Conservation (phyloP, 441 rosid species). For the Pelargonium citronellum region DNA sequence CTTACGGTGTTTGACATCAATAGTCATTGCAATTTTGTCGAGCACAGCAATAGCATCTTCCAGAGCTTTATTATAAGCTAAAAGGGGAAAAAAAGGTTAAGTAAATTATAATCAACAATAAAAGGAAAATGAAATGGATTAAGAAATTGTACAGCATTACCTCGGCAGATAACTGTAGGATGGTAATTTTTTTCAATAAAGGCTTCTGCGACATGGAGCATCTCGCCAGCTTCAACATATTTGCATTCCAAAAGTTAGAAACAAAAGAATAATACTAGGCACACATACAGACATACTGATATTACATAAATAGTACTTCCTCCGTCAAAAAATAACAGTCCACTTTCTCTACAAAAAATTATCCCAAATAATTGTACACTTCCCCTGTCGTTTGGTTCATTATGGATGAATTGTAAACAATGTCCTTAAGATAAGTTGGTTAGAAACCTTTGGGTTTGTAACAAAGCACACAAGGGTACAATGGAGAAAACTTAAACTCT, state of each 20-base stretch:
- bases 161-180: slow-evolving; percentile 89
- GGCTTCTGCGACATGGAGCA: slow-evolving; percentile 96
- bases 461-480: no score
- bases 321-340: no score
- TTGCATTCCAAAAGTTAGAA: not conserved
- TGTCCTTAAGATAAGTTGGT: no score
- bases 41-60: slow-evolving; percentile 86
- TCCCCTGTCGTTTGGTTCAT: no score
- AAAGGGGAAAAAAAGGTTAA: not conserved
- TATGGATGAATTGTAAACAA: no score
- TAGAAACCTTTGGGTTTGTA: no score
- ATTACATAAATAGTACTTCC: no score
- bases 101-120: slow-evolving; percentile 12
- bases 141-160: slow-evolving; percentile 30
- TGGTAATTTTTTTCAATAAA: slow-evolving; percentile 81
- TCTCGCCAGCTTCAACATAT: slow-evolving; percentile 67
- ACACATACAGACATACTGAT: no score
- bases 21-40: slow-evolving; percentile 77
- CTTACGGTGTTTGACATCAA: slow-evolving; percentile 80
- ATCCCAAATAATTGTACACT: no score
- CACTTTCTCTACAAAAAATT: no score
- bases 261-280: not conserved
- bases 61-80: slow-evolving; percentile 84
- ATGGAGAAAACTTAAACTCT: no score
- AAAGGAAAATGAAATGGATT: not conserved